Conservation (phyloP, 495 filamentous ascomycete species). For the Achaetomiella virescens region DNA sequence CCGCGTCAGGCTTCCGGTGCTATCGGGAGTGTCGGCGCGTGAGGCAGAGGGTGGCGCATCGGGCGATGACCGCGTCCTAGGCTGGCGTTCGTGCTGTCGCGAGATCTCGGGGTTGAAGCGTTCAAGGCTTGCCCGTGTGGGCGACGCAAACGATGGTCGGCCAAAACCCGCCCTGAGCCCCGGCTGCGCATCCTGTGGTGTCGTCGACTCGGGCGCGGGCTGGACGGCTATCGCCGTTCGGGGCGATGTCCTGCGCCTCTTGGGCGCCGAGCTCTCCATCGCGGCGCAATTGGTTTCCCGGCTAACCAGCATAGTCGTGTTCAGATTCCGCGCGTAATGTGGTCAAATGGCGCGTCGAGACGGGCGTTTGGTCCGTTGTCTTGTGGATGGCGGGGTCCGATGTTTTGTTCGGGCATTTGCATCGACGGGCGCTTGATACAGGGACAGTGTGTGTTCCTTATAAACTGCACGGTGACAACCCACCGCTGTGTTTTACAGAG, state of each 20-base stretch:
- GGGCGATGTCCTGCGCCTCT: slow-evolving; percentile 57
- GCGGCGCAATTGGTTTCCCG: slow-evolving; percentile 13
- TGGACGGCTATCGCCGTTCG: slow-evolving; percentile 32
- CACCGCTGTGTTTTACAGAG: not conserved
- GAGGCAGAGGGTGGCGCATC: slow-evolving; percentile 22
- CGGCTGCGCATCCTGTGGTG: slow-evolving; percentile 13
- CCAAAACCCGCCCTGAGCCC: slow-evolving; percentile 1
- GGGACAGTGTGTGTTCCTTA: not conserved
- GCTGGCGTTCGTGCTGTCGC: slow-evolving; percentile 37
- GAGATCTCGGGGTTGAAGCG: slow-evolving; percentile 57
- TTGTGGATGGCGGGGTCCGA: slow-evolving; percentile 1
- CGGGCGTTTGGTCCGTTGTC: slow-evolving; percentile 1
- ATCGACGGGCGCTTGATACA: not conserved
- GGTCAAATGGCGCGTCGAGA: slow-evolving; percentile 19
- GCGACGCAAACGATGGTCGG: slow-evolving; percentile 58
- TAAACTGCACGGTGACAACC: not conserved
- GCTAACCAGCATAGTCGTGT: slow-evolving; percentile 17
- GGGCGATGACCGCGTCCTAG: slow-evolving; percentile 26
- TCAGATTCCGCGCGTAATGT: not conserved
- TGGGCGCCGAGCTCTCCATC: slow-evolving; percentile 55
- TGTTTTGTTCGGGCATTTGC: slow-evolving; percentile 12
- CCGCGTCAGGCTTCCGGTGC: slow-evolving; percentile 10
- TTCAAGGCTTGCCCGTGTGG: slow-evolving; percentile 58
- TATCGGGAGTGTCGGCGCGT: slow-evolving; percentile 23
- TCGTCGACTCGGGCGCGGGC: slow-evolving; percentile 15